Percentiles rank a stretch among this genome's conserved stretches.
Conservation (phyloP, 345 rosid species). For the Corymbia maculata region DNA sequence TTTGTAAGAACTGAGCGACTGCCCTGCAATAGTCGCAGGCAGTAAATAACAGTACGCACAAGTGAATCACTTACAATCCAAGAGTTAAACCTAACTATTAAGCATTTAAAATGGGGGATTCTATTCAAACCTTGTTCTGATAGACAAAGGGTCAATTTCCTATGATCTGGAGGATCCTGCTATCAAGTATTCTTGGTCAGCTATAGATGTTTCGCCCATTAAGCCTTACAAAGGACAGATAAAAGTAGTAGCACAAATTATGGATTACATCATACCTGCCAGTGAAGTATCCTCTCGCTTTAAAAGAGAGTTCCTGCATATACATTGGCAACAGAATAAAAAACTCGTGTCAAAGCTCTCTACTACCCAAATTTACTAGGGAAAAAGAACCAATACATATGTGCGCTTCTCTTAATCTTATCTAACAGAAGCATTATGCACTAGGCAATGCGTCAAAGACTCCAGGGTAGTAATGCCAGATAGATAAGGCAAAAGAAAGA, state of each 20-base stretch:
- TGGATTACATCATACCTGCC: slow-evolving; percentile 20
- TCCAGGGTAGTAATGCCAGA: background rate
- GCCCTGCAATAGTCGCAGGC: slow-evolving; percentile 45
- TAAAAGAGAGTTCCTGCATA: slow-evolving; percentile 67
- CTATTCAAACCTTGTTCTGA: slow-evolving; percentile 57
- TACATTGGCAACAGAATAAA: background rate
- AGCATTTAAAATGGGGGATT: background rate
- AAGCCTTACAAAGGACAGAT: no score
- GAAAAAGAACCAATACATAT: background rate
- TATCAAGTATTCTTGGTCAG: background rate
- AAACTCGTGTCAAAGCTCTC: background rate
- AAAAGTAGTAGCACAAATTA: background rate
- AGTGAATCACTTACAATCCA: background rate
- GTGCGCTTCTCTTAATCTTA: background rate
- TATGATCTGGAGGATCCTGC: slow-evolving; percentile 44
- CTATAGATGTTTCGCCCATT: background rate
- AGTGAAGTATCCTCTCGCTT: slow-evolving; percentile 42
- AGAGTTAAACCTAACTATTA: background rate
- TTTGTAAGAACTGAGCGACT: slow-evolving; percentile 51
- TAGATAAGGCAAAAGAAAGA: background rate
- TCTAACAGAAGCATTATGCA: background rate
- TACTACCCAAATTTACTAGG: background rate
- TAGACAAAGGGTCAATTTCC: slow-evolving; percentile 43
- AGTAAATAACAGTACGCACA: background rate
- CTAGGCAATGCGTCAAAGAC: background rate